phyloP scores from a whole-genome alignment of 441 rosid species.

The Brassica hybrid region DNA sequence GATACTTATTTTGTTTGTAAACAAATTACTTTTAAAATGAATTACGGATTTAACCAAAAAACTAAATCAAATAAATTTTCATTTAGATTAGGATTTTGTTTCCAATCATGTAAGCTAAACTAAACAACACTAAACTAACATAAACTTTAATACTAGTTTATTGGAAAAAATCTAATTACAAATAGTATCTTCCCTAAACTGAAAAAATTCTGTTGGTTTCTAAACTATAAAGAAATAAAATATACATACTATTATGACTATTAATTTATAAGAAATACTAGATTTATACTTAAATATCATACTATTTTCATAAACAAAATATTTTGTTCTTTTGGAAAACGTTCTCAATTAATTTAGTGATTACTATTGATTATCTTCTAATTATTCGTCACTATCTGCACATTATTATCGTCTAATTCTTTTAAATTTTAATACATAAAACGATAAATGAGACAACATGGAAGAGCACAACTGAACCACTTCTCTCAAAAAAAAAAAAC shows the following conservation, averaged over 20 bases:
- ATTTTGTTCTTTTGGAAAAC: background rate
- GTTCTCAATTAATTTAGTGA: background rate
- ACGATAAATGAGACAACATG: constrained; percentile 4
- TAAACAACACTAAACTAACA: background rate
- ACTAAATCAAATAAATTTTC: too few species aligned
- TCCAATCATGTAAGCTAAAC: background rate
- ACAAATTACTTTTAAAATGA: background rate
- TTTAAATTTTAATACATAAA: too few species aligned
- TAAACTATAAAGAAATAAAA: background rate
- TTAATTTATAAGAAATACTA: background rate
- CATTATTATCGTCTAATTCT: background rate
- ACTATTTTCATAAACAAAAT: background rate
- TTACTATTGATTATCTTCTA: background rate
- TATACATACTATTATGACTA: background rate
- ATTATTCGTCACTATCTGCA: background rate
- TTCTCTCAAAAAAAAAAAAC: background rate
- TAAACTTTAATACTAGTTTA: background rate
- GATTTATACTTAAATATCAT: background rate
- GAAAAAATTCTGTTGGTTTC: background rate
- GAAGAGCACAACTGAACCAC: constrained; percentile 35
- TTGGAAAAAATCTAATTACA: background rate
- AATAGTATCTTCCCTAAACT: background rate
- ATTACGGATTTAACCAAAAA: too few species aligned
- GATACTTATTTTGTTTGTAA: background rate
- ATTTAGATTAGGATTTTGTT: background rate